These are phyloP conservation scores for Aspergillus conjunctus DNA, from an alignment of 495 filamentous ascomycete genomes.

Conservation along the genomic window DNA sequence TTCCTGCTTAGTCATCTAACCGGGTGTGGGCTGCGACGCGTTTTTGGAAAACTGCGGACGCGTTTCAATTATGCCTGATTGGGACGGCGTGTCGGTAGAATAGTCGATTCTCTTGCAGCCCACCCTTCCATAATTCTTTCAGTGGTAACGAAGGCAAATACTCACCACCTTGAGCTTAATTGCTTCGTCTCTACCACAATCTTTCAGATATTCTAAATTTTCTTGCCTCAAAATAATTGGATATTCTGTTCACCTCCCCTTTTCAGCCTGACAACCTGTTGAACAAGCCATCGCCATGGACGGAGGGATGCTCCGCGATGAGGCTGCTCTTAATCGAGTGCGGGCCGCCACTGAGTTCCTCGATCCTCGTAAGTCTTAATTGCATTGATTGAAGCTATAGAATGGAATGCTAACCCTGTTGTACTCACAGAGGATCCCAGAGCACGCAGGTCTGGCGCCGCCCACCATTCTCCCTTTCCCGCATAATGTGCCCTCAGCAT, in stretches of 20 bases:
- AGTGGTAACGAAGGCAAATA: constrained; percentile 6
- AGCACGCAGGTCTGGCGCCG: constrained; percentile 58
- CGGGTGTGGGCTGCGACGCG: constrained; percentile 21
- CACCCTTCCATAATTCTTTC: constrained; percentile 20
- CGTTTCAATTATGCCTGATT: constrained; percentile 47
- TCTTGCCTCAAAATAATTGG: not conserved
- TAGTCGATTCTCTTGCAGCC: constrained; percentile 28
- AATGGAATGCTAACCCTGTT: constrained; percentile 28
- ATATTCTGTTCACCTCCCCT: constrained; percentile 10
- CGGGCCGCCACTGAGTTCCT: constrained; percentile 82
- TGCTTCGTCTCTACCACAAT: not conserved
- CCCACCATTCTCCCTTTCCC: not conserved
- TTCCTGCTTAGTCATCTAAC: constrained; percentile 21
- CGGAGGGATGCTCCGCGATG: constrained; percentile 72
- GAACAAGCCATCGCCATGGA: constrained; percentile 59
- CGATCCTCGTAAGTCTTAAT: constrained; percentile 68
- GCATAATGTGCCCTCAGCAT: not conserved
- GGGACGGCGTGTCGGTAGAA: constrained; percentile 32
- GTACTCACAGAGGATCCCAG: constrained; percentile 44
- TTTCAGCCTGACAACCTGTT: constrained; percentile 18
- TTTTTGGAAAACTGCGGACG: constrained; percentile 25
- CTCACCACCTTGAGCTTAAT: constrained; percentile 5
- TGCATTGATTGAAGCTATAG: not conserved
- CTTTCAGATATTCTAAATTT: not conserved
- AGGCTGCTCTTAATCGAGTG: constrained; percentile 77